Percentiles rank a stretch among this genome's conserved stretches.
Conservation (phyloP, 805 yeast species). For the Gaillardinia entomophila region DNA sequence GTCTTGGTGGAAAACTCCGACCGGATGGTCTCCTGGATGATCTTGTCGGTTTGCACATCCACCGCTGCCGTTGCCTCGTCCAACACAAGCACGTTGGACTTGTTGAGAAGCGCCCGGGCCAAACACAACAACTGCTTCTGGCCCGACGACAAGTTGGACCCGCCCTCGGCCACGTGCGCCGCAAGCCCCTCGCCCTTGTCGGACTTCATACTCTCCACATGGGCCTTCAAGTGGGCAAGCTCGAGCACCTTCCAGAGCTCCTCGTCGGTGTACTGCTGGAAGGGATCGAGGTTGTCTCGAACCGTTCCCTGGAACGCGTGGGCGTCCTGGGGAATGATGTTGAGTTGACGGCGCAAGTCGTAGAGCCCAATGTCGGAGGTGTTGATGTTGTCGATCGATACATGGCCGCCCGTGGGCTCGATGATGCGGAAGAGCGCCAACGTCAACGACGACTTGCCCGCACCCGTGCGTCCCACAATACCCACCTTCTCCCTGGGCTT, state of each 20-base stretch:
- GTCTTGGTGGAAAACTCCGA: conserved; percentile 12
- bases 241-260: conserved; percentile 20
- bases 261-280: conserved; percentile 14
- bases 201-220: conserved; percentile 16
- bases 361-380: conserved; percentile 18
- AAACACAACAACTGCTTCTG: conserved; percentile 14
- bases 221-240: conserved; percentile 20
- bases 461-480: conserved; percentile 26
- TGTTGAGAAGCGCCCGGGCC: conserved; percentile 13
- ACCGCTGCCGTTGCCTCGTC: conserved; percentile 17
- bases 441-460: conserved; percentile 23
- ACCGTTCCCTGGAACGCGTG: conserved; percentile 20
- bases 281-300: conserved; percentile 23
- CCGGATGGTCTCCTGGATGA: conserved; percentile 13
- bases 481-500: conserved; percentile 21
- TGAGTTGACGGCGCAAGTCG: conserved; percentile 21
- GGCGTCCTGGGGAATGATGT: conserved; percentile 24
- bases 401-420: conserved; percentile 19
- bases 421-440: conserved; percentile 23
- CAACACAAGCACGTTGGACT: conserved; percentile 11
- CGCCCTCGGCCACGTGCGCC: conserved; percentile 8
- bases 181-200: conserved; percentile 4
- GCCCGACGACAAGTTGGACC: conserved; percentile 13
- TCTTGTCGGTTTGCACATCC: conserved; percentile 6
- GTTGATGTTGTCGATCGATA: conserved; percentile 17